Evolutionary conservation across 495 filamentous ascomycete species (phyloP).

Genomic region (Lepidopterella palustris): DNA sequence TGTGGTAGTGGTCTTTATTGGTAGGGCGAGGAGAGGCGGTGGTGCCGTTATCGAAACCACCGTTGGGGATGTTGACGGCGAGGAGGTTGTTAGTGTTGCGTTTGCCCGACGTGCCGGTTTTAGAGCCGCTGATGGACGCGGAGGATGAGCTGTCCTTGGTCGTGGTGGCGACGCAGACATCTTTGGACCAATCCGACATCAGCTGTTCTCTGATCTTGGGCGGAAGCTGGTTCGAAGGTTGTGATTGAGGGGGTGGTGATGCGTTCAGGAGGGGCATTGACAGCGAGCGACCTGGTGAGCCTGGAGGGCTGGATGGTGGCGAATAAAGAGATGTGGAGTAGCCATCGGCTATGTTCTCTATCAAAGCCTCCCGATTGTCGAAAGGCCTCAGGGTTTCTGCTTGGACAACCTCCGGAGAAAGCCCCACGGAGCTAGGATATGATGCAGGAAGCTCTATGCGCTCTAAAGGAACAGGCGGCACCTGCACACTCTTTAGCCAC

Average conservation of each 20-base stretch:
- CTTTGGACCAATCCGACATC: constrained; percentile 71
- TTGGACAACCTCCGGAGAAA: constrained; percentile 47
- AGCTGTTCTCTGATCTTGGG: constrained; percentile 60
- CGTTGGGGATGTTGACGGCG: constrained; percentile 22
- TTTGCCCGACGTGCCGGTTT: constrained; percentile 19
- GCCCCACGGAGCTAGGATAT: constrained; percentile 32
- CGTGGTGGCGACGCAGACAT: constrained; percentile 56
- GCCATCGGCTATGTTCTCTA: constrained; percentile 62
- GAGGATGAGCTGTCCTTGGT: constrained; percentile 24
- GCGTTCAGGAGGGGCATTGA: constrained; percentile 46
- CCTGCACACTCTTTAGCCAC: constrained; percentile 62
- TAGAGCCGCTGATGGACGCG: constrained; percentile 43
- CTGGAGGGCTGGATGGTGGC: constrained; percentile 60
- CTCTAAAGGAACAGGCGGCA: constrained; percentile 50
- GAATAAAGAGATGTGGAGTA: constrained; percentile 55
- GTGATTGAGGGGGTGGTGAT: constrained; percentile 30
- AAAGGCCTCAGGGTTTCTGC: constrained; percentile 58
- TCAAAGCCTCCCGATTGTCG: constrained; percentile 57
- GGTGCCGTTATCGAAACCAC: constrained; percentile 12
- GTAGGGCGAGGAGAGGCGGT: constrained; percentile 14
- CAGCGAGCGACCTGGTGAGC: constrained; percentile 62
- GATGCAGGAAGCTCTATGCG: constrained; percentile 36
- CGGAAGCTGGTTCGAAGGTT: constrained; percentile 36
- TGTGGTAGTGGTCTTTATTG: constrained; percentile 12
- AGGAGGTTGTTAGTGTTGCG: constrained; percentile 18